Conservation (phyloP, 352 stramenopile genomes). For the Pythium coloratum region DNA sequence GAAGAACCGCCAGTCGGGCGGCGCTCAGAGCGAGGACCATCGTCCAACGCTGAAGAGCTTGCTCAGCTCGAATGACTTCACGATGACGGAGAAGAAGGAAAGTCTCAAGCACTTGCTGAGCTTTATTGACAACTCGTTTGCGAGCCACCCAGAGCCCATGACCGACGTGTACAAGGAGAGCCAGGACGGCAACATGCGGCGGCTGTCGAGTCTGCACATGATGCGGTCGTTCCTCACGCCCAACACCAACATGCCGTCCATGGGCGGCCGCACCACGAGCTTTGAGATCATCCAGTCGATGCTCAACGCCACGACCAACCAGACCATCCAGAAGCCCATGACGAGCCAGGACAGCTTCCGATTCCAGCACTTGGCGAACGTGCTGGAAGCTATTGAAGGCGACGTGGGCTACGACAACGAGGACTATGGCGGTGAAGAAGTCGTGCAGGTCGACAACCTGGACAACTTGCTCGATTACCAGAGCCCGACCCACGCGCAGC, state of each 20-base stretch:
- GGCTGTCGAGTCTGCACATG: constrained; percentile 76
- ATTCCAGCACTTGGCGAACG: constrained; percentile 80
- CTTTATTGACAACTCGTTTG: constrained; percentile 85
- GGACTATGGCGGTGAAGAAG: constrained; percentile 78
- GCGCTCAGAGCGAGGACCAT: constrained; percentile 30
- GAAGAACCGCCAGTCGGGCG: constrained; percentile 35
- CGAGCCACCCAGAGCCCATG: constrained; percentile 69
- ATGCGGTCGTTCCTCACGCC: constrained; percentile 78
- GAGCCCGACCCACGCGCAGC: constrained; percentile 30
- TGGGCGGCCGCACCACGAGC: constrained; percentile 74
- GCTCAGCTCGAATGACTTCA: constrained; percentile 81
- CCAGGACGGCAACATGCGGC: constrained; percentile 63
- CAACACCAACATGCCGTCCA: constrained; percentile 29
- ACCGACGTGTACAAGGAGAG: constrained; percentile 83
- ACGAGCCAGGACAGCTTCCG: constrained; percentile 85
- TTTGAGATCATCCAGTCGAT: constrained; percentile 89
- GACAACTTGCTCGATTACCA: constrained; percentile 85
- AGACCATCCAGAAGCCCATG: constrained; percentile 86
- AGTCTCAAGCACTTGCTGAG: constrained; percentile 77
- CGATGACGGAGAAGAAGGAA: constrained; percentile 87
- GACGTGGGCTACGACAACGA: constrained; percentile 84
- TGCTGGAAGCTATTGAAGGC: constrained; percentile 78
- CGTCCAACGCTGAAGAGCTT: constrained; percentile 78
- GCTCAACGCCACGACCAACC: constrained; percentile 83
- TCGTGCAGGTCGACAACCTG: constrained; percentile 84